Evolutionary conservation across 2,329 filamentous ascomycete species (phyloP).

Genomic region (Sporothrix pallida): DNA sequence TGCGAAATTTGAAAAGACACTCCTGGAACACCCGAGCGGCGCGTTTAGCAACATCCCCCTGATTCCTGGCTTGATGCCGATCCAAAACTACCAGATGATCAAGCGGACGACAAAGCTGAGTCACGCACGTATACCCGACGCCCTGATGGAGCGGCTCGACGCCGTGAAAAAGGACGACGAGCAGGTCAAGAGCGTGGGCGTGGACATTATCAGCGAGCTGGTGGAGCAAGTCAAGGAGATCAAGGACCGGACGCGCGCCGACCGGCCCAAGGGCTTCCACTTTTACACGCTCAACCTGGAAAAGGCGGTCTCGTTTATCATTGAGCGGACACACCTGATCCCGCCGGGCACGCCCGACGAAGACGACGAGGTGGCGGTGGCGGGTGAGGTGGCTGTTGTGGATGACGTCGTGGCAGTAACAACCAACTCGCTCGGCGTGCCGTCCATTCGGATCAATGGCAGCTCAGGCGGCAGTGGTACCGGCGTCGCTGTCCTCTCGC

Average conservation of each 20-base stretch:
- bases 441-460: constrained; percentile 61
- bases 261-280: constrained; percentile 78
- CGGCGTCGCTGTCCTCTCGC: constrained; percentile 37
- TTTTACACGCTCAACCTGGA: constrained; percentile 98
- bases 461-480: constrained; percentile 37
- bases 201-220: constrained; percentile 83
- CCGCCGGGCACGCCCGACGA: constrained; percentile 58
- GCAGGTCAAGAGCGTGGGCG: constrained; percentile 77
- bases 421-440: constrained; percentile 53
- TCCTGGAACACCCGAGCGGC: constrained; percentile 82
- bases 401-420: constrained; percentile 55
- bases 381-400: constrained; percentile 51
- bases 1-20: constrained; percentile 73
- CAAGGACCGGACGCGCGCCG: constrained; percentile 57
- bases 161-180: constrained; percentile 79
- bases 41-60: constrained; percentile 86
- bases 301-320: constrained; percentile 91
- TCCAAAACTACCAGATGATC: constrained; percentile 96
- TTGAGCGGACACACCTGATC: constrained; percentile 86
- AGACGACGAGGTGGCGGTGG: constrained; percentile 48
- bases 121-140: constrained; percentile 78
- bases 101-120: constrained; percentile 93
- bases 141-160: constrained; percentile 72
- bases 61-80: constrained; percentile 94
- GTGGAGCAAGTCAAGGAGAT: constrained; percentile 75